These are phyloP conservation scores for Ceratobasidium theobromae DNA, from an alignment of 1,284 basidiomycete genomes.

Conservation along the genomic window DNA sequence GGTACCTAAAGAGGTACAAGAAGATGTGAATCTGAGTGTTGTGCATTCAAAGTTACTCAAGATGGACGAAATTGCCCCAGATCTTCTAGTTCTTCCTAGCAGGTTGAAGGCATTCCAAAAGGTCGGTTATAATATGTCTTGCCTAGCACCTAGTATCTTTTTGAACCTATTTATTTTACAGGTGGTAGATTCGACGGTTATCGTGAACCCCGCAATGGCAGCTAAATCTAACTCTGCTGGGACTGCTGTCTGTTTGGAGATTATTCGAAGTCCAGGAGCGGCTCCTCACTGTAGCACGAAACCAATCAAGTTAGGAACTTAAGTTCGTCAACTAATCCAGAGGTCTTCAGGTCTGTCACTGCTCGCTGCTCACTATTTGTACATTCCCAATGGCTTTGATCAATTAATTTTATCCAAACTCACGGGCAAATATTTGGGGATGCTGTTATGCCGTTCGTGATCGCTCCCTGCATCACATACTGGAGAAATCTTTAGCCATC, in stretches of 20 bases:
- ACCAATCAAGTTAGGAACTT: conserved; percentile 16
- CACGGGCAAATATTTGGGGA: not conserved
- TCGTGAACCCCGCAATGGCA: conserved; percentile 35
- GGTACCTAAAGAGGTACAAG: conserved; percentile 67
- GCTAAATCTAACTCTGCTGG: conserved; percentile 33
- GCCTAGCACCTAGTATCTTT: not conserved
- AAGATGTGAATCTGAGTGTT: conserved; percentile 85
- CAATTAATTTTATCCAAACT: not conserved
- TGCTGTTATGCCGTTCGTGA: not conserved
- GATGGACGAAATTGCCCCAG: conserved; percentile 39
- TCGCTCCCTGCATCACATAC: not conserved
- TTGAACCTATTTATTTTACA: not conserved
- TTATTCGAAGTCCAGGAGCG: conserved; percentile 6
- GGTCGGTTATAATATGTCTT: conserved; percentile 24
- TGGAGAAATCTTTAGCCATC: not conserved
- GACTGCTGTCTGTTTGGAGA: conserved; percentile 3
- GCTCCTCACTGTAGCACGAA: conserved; percentile 9
- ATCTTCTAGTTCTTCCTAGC: conserved; percentile 35
- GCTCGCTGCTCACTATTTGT: not conserved
- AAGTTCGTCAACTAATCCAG: not conserved
- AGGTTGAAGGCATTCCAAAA: conserved; percentile 36
- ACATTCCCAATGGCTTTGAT: not conserved
- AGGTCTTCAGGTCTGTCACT: not conserved
- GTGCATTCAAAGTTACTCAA: conserved; percentile 64
- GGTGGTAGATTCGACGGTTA: conserved; percentile 35